phyloP scores from a whole-genome alignment of 2,329 filamentous ascomycete species.

The Alternaria tenuissima region DNA sequence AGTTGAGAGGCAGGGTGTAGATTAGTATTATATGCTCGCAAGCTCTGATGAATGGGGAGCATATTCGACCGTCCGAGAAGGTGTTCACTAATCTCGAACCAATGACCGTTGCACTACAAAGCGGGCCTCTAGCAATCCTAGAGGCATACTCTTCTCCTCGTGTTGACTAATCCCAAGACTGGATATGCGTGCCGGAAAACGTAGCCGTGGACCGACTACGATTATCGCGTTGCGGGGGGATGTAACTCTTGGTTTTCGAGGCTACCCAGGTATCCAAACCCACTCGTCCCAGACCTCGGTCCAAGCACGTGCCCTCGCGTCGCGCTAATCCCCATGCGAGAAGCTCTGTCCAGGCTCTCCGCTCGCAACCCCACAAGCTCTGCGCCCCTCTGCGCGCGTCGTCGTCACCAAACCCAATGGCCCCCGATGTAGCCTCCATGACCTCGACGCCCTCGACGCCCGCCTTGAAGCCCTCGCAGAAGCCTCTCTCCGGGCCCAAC shows the following conservation, averaged over 20 bases:
- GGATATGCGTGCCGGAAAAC: no score
- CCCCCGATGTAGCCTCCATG: slow-evolving; percentile 29
- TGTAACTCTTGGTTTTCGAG: no score
- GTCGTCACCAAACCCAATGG: slow-evolving; percentile 27
- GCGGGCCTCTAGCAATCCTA: no score
- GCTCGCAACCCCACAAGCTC: slow-evolving; percentile 10
- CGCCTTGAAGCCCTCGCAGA: slow-evolving; percentile 23
- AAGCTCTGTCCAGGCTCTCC: neutral
- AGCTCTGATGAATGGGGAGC: no score
- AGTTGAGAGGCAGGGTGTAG: no score
- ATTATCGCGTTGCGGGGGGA: no score
- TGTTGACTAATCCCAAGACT: neutral
- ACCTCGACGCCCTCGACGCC: slow-evolving; percentile 26
- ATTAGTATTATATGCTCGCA: no score
- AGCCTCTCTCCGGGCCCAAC: slow-evolving; percentile 68
- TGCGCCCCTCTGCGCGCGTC: slow-evolving; percentile 4
- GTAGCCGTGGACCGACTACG: no score
- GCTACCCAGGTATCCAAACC: no score
- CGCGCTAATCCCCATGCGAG: neutral
- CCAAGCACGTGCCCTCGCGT: neutral
- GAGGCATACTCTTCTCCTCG: rapidly evolving
- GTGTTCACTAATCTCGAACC: no score
- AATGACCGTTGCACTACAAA: no score
- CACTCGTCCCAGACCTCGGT: neutral
- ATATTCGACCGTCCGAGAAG: no score